Evolutionary conservation across 2,329 filamentous ascomycete genomes (phyloP), one percentile per base, ranked within the genome.

Genomic region (Colletotrichum sidae): DNA sequence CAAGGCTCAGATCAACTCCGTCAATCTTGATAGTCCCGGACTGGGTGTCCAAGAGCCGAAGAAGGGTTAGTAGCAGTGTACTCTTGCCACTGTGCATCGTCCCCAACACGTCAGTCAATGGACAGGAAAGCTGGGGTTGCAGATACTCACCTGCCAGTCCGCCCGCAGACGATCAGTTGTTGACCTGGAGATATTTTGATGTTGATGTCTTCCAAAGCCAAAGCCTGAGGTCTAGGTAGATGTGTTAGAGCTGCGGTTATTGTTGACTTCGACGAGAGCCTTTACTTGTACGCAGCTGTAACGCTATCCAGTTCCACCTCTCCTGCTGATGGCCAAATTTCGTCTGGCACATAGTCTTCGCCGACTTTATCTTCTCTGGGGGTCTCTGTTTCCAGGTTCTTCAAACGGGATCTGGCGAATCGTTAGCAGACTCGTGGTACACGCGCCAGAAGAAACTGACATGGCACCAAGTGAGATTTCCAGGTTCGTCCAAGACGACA

Each of bases 241-340:
- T 5, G 10, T 13, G 3, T 53, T n/a, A 59, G 41, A 9, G 2
- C 2, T 4, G n/a, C 8, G 2, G 5, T 10, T 5, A 5, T 4
- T 4, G 25, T 4, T n/a, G 15, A 17, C 3, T 33, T 10, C 6
- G 13, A n/a, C 11, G 6, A 9, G 47, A 33, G 2, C 2, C 6
- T 45, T 12, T 60, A 65, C 61, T 69, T 74, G 34, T 79, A 79
- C 3, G 73, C 70, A 0, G 73, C 76, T 0, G 70, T 73, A 3
- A 80, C 45, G 33, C 75, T 72, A 3, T 68, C 65, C 33, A 80
- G 73, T 39, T 77, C 74, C 7, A 80, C 73, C 1, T 42, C 68
- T 0, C 78, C 78, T 1, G 67, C 49, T 1, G 58, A 41, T 1
- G 78, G 78, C 79, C 79, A 81, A 3, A 70, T 65, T 2, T 68